A percentile compares a stretch with the other conserved stretches of the same genome.
phyloP scores from a whole-genome alignment of 352 stramenopile species.

The Plasmopara viticola region DNA sequence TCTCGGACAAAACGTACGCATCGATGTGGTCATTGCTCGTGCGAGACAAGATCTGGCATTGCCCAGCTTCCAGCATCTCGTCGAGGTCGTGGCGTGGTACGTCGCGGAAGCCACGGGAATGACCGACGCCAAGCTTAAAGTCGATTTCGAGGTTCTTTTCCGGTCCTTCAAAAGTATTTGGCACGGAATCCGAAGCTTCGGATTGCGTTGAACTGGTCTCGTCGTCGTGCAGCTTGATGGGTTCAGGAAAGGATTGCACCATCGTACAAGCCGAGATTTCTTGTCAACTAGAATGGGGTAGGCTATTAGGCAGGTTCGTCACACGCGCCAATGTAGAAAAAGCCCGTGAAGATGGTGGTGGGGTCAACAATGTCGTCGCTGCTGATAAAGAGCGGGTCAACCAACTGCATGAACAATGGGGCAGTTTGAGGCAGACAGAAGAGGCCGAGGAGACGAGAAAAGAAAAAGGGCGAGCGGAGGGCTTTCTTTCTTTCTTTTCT shows the following conservation, averaged over 20 bases:
- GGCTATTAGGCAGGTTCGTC: conserved; percentile 83
- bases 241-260: conserved; percentile 56
- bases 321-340: conserved; percentile 88
- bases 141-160: conserved; percentile 97
- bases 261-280: conserved; percentile 16
- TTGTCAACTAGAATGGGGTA: not conserved
- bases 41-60: conserved; percentile 96
- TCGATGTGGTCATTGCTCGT: conserved; percentile 96
- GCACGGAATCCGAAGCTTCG: conserved; percentile 44
- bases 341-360: conserved; percentile 84
- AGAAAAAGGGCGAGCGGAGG: conserved; percentile 9
- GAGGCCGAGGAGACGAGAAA: conserved; percentile 14
- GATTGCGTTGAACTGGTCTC: conserved; percentile 73
- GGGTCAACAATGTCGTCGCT: conserved; percentile 85
- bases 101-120: conserved; percentile 85
- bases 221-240: conserved; percentile 58
- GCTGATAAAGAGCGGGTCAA: conserved; percentile 59
- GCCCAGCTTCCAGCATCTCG: conserved; percentile 90
- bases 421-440: conserved; percentile 13
- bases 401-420: conserved; percentile 77
- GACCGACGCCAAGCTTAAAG: conserved; percentile 76
- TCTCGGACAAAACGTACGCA: conserved; percentile 94
- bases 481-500: conserved; percentile 20
- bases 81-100: conserved; percentile 88
- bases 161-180: conserved; percentile 95